phyloP scores from a whole-genome alignment of 306 rosid genomes.

The Psophocarpus tetragonolobus region DNA sequence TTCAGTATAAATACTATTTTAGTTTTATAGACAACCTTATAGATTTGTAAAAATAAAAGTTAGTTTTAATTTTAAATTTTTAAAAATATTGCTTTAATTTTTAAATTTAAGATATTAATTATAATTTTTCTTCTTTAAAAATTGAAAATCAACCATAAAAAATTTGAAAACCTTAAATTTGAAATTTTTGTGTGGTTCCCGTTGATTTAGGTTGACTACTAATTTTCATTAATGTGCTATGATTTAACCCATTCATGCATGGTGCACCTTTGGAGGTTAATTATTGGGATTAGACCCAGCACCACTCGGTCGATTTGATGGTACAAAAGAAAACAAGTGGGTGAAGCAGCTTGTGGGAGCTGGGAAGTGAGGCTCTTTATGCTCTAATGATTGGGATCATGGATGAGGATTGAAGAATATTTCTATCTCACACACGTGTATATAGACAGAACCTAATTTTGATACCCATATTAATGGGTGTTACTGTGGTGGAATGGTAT shows the following conservation, averaged over 20 bases:
- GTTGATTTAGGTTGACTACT: not conserved
- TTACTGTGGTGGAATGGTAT: slow-evolving; percentile 6
- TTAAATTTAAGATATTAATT: too few species aligned
- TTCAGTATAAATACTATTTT: too few species aligned
- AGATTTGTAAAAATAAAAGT: too few species aligned
- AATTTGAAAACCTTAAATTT: too few species aligned
- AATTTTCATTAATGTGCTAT: not conserved
- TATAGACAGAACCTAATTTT: slow-evolving; percentile 8
- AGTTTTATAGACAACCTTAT: too few species aligned
- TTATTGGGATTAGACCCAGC: slow-evolving; percentile 24
- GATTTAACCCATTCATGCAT: slow-evolving; percentile 28
- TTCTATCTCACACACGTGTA: not conserved
- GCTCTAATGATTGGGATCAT: slow-evolving; percentile 26
- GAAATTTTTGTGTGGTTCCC: too few species aligned
- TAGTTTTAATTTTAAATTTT: too few species aligned
- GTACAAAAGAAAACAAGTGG: slow-evolving; percentile 30
- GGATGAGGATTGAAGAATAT: slow-evolving; percentile 9
- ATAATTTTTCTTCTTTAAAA: too few species aligned
- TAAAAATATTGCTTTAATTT: too few species aligned
- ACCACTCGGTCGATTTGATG: slow-evolving; percentile 34
- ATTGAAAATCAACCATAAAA: too few species aligned
- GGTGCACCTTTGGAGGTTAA: not conserved
- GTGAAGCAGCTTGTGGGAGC: slow-evolving; percentile 3
- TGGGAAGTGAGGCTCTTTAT: slow-evolving; percentile 29
- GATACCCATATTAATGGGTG: not conserved